phyloP scores from a whole-genome alignment of 2,329 filamentous ascomycete genomes.

The Colletotrichum shisoi region DNA sequence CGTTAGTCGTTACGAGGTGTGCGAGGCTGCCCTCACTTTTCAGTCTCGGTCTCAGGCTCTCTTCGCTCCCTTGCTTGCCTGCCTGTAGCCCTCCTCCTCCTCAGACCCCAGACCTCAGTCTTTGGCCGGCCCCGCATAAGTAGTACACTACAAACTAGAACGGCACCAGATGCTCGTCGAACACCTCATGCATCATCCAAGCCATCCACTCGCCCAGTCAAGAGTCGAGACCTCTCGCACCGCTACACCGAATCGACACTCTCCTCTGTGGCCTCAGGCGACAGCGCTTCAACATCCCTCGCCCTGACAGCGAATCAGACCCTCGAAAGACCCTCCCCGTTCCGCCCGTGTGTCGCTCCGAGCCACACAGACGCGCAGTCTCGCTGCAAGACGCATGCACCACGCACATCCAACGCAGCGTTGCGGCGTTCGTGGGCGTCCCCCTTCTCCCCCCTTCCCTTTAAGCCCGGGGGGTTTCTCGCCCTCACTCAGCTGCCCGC shows the following conservation, averaged over 20 bases:
- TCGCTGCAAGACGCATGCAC: constrained; percentile 27
- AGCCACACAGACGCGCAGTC: constrained; percentile 35
- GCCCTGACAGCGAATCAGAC: constrained; percentile 32
- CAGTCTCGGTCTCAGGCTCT: constrained; percentile 17
- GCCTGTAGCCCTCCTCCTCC: not conserved
- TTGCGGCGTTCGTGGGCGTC: constrained; percentile 16
- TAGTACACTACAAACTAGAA: not conserved
- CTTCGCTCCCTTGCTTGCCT: too few relatives aligned
- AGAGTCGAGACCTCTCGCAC: not conserved
- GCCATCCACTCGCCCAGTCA: constrained; percentile 6
- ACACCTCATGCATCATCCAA: constrained; percentile 14
- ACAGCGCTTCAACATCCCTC: constrained; percentile 19
- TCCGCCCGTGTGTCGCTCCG: constrained; percentile 35
- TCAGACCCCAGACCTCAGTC: not conserved
- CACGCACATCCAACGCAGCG: constrained; percentile 34
- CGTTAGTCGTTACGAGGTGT: constrained; percentile 43
- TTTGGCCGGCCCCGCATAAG: not conserved
- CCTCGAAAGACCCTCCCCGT: constrained; percentile 27
- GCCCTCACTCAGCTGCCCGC: constrained; percentile 20
- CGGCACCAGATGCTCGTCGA: not conserved
- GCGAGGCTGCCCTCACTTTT: constrained; percentile 44
- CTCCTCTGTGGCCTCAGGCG: constrained; percentile 32
- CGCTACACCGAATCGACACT: constrained; percentile 27
- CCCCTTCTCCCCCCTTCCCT: not conserved
- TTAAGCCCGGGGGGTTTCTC: constrained; percentile 9